Percentiles rank a stretch among this genome's conserved stretches.
These are phyloP conservation scores for Prunella vulgaris DNA, from an alignment of 257 asterid genomes.

Conservation along the genomic window DNA sequence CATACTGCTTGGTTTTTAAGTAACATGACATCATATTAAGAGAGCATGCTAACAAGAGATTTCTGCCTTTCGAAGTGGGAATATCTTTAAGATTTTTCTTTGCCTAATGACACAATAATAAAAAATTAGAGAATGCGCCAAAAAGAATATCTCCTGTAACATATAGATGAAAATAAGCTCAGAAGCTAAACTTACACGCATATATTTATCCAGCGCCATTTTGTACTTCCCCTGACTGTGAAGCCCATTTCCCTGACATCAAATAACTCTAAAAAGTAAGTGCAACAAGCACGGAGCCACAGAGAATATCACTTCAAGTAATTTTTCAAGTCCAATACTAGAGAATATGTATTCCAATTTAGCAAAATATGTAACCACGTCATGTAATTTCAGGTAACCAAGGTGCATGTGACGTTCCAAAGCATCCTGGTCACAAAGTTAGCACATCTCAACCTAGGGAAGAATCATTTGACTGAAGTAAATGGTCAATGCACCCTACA, in stretches of 20 bases:
- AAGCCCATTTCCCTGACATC: constrained; percentile 79
- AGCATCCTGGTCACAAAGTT: constrained; percentile 7
- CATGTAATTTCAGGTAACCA: not conserved
- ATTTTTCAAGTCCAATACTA: constrained; percentile 1
- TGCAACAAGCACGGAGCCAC: not conserved
- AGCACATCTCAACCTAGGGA: not conserved
- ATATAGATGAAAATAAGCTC: constrained; percentile 13
- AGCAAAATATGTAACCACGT: not conserved
- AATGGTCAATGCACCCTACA: not conserved
- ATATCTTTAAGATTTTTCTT: constrained; percentile 72
- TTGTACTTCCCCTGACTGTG: constrained; percentile 72
- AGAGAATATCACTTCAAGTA: not conserved
- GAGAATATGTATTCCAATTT: not conserved
- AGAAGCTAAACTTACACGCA: constrained; percentile 53
- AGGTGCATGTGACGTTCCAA: not conserved
- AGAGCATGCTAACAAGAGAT: constrained; percentile 69
- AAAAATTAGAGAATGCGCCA: constrained; percentile 9
- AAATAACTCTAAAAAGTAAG: constrained; percentile 17
- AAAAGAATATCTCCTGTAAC: not conserved
- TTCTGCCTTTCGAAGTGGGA: constrained; percentile 62
- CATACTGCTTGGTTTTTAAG: constrained; percentile 72
- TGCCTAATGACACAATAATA: constrained; percentile 47
- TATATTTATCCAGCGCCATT: constrained; percentile 74
- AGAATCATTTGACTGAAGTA: not conserved
- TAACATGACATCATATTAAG: constrained; percentile 96